Base-by-base conservation (phyloP, 2,329 filamentous ascomycete species). In the Pseudocercospora ulei region DNA sequence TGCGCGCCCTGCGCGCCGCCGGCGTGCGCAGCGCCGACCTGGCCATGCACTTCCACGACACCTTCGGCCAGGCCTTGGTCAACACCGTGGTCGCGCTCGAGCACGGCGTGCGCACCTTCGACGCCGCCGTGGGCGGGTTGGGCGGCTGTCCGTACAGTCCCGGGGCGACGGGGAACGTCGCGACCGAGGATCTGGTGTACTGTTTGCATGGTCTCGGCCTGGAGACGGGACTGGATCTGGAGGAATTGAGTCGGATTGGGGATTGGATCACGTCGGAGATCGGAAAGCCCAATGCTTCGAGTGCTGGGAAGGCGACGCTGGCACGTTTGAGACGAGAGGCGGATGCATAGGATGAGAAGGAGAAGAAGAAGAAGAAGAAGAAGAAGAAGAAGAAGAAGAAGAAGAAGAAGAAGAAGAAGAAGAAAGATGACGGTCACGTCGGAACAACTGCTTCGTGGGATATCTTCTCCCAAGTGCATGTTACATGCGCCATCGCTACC, bases 61-160 rank as follows among this genome's bases (percentile, higher is more conserved):
- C 85, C 1, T 88, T 86, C 56, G 84, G 83, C 1, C 80, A 86
- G 65, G 84, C 83, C 1, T 66, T 88, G n/a, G 79, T 85, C 5
- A 92, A 92, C 56, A 79, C 78, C 3, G 76, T 82, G 7, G 77
- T 87, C 0, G 78, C 79, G 23, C 71, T 90, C 18, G 80, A 84
- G 56, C 75, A 82, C 50, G 85, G 85, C 0, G 73, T 92, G 25
- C 66, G 82, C 19, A 82, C 75, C 0, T 90, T 92, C 57, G 85
- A 93, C 56, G 75, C 74, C 48, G 82, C 80, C 37, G 81, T 92
- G 1, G 82, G 75, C 2, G 85, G 85, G 0, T 67, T 93, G 0
- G 85, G 85, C 1, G 85, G 85, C 0, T 92, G 85, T 56, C 85
- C 85, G 0, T 93, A 83, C 56, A 82, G 79, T 46, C 84, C 83